Conservation (phyloP, 495 filamentous ascomycete species). For the Daldinia grandis region DNA sequence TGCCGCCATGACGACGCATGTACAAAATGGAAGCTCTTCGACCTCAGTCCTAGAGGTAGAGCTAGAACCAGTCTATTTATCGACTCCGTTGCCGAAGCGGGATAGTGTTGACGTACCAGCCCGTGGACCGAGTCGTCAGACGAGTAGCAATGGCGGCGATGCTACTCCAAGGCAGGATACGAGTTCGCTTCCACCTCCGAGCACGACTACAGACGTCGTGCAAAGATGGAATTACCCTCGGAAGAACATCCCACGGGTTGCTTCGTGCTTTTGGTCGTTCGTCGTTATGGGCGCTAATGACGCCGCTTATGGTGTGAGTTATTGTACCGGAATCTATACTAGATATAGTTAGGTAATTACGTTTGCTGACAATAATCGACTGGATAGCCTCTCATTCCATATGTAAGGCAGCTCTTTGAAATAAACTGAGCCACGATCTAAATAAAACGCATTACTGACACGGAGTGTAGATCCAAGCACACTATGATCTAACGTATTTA, state of each 20-base stretch:
- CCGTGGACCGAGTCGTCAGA: conserved; percentile 6
- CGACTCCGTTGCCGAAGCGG: conserved; percentile 20
- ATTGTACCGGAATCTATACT: neutral
- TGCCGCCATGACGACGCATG: conserved; percentile 25
- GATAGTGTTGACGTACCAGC: neutral
- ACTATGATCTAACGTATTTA: conserved; percentile 79
- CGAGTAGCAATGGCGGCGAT: conserved; percentile 6
- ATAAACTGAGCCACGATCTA: conserved; percentile 45
- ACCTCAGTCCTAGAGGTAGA: conserved; percentile 44
- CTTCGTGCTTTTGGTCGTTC: conserved; percentile 76
- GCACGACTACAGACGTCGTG: conserved; percentile 16
- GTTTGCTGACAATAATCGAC: conserved; percentile 20
- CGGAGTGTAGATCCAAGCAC: conserved; percentile 59
- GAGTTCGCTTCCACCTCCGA: conserved; percentile 22
- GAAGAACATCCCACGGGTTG: conserved; percentile 70
- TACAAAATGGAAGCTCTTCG: conserved; percentile 34
- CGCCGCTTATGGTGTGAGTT: conserved; percentile 77
- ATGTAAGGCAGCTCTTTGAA: conserved; percentile 49
- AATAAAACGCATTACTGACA: conserved; percentile 7
- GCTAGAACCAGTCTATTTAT: conserved; percentile 33
- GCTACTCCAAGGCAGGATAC: conserved; percentile 22
- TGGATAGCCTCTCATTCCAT: conserved; percentile 64
- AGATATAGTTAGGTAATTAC: neutral
- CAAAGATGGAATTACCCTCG: conserved; percentile 76
- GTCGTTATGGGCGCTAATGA: conserved; percentile 85